These are phyloP conservation scores for Rhynchospora pubera DNA, from an alignment of 176 grass and related monocot genomes.

Conservation along the genomic window DNA sequence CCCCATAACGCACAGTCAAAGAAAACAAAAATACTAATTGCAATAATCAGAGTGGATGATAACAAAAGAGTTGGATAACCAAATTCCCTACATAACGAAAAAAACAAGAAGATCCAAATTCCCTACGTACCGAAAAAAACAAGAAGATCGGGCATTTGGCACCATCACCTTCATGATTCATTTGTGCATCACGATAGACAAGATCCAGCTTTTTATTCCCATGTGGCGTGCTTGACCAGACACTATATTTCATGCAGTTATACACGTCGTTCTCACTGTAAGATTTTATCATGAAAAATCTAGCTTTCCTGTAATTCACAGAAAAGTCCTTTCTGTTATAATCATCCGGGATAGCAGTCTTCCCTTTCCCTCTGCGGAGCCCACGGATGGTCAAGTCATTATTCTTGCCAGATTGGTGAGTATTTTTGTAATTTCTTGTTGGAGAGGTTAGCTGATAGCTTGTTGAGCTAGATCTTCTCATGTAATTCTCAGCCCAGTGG, in stretches of 20 bases:
- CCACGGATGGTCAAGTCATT: neutral
- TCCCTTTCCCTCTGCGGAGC: conserved; percentile 4
- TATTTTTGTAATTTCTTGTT: neutral
- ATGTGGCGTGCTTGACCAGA: conserved; percentile 76
- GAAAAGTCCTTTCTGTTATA: conserved; percentile 56
- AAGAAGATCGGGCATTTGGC: conserved; percentile 67
- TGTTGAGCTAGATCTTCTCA: neutral
- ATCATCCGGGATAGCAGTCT: conserved; percentile 17
- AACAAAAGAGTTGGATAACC: conserved; percentile 15
- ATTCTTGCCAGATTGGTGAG: neutral
- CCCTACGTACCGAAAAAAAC: conserved; percentile 72
- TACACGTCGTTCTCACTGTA: conserved; percentile 84
- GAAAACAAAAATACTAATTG: neutral
- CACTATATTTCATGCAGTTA: conserved; percentile 71
- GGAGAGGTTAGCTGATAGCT: neutral
- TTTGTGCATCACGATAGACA: conserved; percentile 49
- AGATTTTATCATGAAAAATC: conserved; percentile 89
- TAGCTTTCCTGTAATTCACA: conserved; percentile 57
- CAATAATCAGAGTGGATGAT: neutral
- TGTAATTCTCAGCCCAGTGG: neutral
- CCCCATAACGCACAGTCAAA: conserved; percentile 9
- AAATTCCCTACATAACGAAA: too few species aligned
- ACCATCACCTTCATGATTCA: conserved; percentile 27
- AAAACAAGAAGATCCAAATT: too few species aligned
- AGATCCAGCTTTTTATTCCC: conserved; percentile 72